A percentile compares a stretch with the other conserved stretches of the same genome.
Evolutionary conservation across 2,329 filamentous ascomycete genomes (phyloP).

Genomic region (Aspergillus sp.): DNA sequence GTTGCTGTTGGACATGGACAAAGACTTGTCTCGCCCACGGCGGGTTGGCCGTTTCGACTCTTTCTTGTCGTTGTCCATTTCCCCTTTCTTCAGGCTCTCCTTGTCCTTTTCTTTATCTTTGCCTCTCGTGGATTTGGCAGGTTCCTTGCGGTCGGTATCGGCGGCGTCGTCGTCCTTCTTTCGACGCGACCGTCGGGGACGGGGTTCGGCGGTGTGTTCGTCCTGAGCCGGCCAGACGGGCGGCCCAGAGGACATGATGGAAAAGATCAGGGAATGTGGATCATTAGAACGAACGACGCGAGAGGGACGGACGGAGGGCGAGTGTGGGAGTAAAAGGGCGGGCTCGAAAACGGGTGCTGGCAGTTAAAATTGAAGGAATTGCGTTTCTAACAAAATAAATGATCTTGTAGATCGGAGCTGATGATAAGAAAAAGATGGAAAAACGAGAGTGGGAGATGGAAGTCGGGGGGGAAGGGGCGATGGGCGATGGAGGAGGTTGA

Average conservation of each 20-base stretch:
- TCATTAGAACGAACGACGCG: conserved; percentile 21
- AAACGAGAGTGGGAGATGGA: conserved; percentile 13
- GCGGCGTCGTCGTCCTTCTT: conserved; percentile 45
- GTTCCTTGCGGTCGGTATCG: conserved; percentile 32
- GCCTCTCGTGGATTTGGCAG: conserved; percentile 30
- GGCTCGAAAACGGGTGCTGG: not conserved
- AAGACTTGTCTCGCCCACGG: conserved; percentile 43
- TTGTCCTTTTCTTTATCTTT: conserved; percentile 26
- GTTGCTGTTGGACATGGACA: conserved; percentile 26
- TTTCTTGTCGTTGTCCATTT: conserved; percentile 29
- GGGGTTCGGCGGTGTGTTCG: conserved; percentile 33
- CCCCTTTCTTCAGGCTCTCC: conserved; percentile 29
- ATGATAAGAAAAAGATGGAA: conserved; percentile 25
- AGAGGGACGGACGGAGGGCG: conserved; percentile 3
- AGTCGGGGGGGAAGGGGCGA: conserved; percentile 19
- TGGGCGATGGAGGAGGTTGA: conserved; percentile 23
- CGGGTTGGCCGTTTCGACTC: conserved; percentile 36
- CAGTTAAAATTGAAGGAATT: conserved; percentile 12
- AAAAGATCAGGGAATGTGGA: conserved; percentile 17
- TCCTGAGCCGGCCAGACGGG: conserved; percentile 33
- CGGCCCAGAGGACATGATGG: conserved; percentile 40
- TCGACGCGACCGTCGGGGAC: conserved; percentile 45
- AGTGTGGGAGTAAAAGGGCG: not conserved
- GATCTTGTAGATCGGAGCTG: conserved; percentile 13
- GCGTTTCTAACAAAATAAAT: not conserved